Base-by-base conservation (phyloP, 768 basidiomycete genomes). In the Candolleomyces eurysporus region DNA sequence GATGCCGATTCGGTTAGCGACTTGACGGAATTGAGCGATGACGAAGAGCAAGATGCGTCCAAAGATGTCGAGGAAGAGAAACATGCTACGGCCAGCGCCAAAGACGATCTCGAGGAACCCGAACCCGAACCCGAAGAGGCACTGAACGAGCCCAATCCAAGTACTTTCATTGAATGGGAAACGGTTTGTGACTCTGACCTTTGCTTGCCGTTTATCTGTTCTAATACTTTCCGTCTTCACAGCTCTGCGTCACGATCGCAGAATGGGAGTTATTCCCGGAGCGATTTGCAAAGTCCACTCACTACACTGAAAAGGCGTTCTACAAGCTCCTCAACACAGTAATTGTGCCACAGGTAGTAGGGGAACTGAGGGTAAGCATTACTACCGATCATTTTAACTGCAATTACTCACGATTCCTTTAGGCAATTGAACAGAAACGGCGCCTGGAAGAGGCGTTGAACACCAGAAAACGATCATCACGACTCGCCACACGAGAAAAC, bases 381-480 rank as follows among this genome's bases (percentile, higher is more conserved):
- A 19, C 17, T 8, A 9, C 14, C 26, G 9, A 14, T 59, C 26
- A 16, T 57, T 36, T 32, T 48, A 51, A 26, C 31, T 22, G 7
- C 11, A 30, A 39, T 4, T 7, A 4, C 16, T 46, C 19, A 42
- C 21, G 22, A 8, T 32, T 13, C 5, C 16, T 48, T 53, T 39
- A 91, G 90, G 86, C 90, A 74, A 74, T 79, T 32, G 84, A 88
- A 67, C 81, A 78, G 40, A 85, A 86, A 69, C 79, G 81, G 22
- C 83, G 79, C 14, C 62, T 90, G 55, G 89, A 92, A 63, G 89
- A 91, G 64, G 90, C 91, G 2, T 75, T 95, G 13, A 83, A 85
- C 26, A 90, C 92, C 62, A 87, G 95, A 61, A 97, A 98, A 72
- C 89, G 95, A 22, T 96, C 94, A 0, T 92, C 92, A 17, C 90